Evolutionary conservation across 352 stramenopile genomes (phyloP).

Genomic region (Thalassiosira livingstoniorum): DNA sequence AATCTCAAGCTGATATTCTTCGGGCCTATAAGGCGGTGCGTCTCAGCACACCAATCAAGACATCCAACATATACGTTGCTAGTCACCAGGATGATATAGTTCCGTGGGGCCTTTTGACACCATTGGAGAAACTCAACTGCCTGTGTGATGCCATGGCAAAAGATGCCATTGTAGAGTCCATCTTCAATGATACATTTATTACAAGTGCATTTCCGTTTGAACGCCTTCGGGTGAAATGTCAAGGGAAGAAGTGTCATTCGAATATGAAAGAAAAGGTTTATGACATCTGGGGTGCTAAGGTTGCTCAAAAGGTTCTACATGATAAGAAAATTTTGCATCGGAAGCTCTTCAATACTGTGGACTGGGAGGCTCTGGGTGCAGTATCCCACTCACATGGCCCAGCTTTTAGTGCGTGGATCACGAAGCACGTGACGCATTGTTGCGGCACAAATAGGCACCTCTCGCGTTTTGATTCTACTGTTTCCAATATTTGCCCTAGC

Average conservation of each 20-base stretch:
- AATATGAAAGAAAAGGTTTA: conserved; percentile 29
- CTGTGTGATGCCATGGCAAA: conserved; percentile 34
- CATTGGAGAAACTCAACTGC: conserved; percentile 32
- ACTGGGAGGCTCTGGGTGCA: conserved; percentile 24
- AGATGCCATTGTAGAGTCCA: neutral
- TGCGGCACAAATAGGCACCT: conserved; percentile 41
- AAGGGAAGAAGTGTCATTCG: neutral
- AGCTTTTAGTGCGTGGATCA: conserved; percentile 18
- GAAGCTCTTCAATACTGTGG: conserved; percentile 28
- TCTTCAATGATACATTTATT: conserved; percentile 15
- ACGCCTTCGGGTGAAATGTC: conserved; percentile 20
- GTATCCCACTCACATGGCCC: conserved; percentile 8
- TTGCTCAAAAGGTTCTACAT: neutral
- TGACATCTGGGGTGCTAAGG: neutral
- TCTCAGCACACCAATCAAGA: neutral
- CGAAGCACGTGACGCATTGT: conserved; percentile 38
- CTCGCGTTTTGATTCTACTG: conserved; percentile 6
- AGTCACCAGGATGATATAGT: conserved; percentile 35
- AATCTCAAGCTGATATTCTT: conserved; percentile 49
- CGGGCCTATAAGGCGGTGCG: conserved; percentile 19
- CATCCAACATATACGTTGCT: conserved; percentile 26
- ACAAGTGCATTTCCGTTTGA: conserved; percentile 25
- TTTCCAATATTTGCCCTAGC: conserved; percentile 33
- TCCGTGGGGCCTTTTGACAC: neutral
- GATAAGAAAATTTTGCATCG: no score